Evolutionary conservation across 768 basidiomycete species (phyloP), one percentile per base, ranked within the genome.

Genomic region (Boletus bicolor): DNA sequence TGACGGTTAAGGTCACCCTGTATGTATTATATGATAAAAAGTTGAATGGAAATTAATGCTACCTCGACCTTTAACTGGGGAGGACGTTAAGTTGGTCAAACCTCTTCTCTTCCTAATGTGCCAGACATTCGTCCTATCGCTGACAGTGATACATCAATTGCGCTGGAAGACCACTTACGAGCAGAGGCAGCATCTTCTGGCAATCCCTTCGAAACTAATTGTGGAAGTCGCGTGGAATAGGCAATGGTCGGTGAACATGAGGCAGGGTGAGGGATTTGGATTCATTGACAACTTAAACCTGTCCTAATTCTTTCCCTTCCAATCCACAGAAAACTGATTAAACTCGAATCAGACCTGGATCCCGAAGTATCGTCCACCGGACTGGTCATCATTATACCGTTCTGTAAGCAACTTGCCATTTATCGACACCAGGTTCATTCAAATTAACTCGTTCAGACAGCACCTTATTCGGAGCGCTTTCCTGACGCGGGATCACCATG

Each of bases 211-310:
- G 3, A 44, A 51, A 45, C 53, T 50, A 53, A 53, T 55, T 24
- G 67, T 60, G 43, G 50, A 50, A 67, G 61, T 46, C 42, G 52
- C 50, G 47, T 39, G 53, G 43, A 59, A 45, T 30, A 28, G 52
- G 30, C 28, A 28, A 6, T 14, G 46, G 51, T 53, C 28, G 42
- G 42, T 50, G 47, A 41, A 49, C 66, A 59, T 34, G 65, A 62
- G 65, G 65, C 63, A 41, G 44, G 37, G 46, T 30, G 39, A 49
- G 36, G 44, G 39, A 44, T 45, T 60, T 39, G 43, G 46, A 17
- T 32, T 56, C 53, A 43, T 44, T 32, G 30, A 24, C 53, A 44
- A 50, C 49, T 26, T 44, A 42, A 53, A 51, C 42, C 34, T 15
- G 37, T n/a, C 44, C 28, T 28, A 36, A 46, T 54, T 4, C 39